These are phyloP conservation scores for Ceratocystis cubensis DNA, from an alignment of 2,329 filamentous ascomycete genomes.

Conservation along the genomic window DNA sequence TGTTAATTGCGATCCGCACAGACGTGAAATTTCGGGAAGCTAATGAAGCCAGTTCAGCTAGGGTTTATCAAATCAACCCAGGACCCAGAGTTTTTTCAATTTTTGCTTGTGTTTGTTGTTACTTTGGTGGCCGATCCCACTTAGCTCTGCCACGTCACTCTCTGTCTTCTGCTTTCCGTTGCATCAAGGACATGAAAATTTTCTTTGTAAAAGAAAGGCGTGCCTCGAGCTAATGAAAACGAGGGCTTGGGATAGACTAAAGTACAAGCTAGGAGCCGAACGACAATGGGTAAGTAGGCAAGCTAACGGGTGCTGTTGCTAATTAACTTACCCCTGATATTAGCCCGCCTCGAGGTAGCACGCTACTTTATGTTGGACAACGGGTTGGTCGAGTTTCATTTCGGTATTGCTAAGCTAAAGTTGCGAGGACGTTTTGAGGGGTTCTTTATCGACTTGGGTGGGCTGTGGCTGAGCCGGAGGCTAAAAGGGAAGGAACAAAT, in stretches of 20 bases:
- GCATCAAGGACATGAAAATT: too few relatives aligned
- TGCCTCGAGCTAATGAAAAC: too few relatives aligned
- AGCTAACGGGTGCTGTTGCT: background rate
- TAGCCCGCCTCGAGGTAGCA: background rate
- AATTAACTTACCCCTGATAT: slow-evolving; percentile 7
- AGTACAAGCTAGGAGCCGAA: background rate
- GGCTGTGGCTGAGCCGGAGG: background rate
- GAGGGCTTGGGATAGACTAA: background rate
- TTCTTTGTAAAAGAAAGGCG: too few relatives aligned
- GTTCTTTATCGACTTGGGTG: background rate
- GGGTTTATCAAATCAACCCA: slow-evolving; percentile 5
- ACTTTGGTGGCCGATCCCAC: background rate
- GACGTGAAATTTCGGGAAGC: slow-evolving; percentile 8
- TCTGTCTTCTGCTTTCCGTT: too few relatives aligned
- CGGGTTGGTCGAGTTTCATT: background rate
- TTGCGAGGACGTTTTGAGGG: too few relatives aligned
- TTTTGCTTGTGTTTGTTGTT: background rate
- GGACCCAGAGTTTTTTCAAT: background rate
- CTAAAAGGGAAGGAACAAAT: too few relatives aligned
- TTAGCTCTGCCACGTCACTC: background rate
- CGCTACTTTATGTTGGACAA: background rate
- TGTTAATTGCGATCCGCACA: slow-evolving; percentile 10
- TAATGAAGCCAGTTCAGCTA: background rate
- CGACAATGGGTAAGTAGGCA: background rate
- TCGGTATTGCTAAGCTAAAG: background rate